Conservation (phyloP, 345 rosid genomes). For the Turritis glabra region DNA sequence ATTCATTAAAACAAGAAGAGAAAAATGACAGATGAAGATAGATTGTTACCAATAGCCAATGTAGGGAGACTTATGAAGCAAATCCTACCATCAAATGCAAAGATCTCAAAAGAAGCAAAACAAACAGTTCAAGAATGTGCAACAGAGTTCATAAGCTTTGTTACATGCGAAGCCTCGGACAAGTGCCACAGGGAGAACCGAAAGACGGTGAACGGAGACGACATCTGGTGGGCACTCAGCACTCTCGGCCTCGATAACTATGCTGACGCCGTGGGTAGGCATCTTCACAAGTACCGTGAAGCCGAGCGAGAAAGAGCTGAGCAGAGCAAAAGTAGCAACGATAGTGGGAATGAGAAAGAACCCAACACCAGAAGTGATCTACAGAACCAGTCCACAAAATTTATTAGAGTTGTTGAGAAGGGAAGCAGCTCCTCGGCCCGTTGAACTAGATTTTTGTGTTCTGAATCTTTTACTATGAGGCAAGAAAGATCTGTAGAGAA, state of each 20-base stretch:
- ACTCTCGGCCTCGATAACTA: constrained; percentile 75
- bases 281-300: constrained; percentile 62
- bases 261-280: constrained; percentile 63
- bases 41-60: constrained; percentile 74
- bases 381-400: constrained; percentile 23
- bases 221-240: constrained; percentile 80
- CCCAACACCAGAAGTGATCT: constrained; percentile 18
- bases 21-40: constrained; percentile 63
- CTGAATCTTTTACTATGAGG: constrained; percentile 18
- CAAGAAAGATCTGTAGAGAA: constrained; percentile 21
- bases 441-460: constrained; percentile 26
- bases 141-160: constrained; percentile 81
- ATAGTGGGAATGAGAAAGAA: constrained; percentile 42
- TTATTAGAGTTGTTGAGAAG: constrained; percentile 51
- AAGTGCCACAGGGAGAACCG: constrained; percentile 86
- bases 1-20: constrained; percentile 5
- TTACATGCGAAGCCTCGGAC: constrained; percentile 83
- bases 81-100: constrained; percentile 68
- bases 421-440: constrained; percentile 46
- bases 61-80: constrained; percentile 80
- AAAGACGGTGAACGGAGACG: constrained; percentile 84
- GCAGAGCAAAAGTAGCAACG: constrained; percentile 37
- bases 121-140: constrained; percentile 84
- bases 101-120: constrained; percentile 84
- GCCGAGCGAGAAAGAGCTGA: constrained; percentile 59